A percentile compares a stretch with the other conserved stretches of the same genome.
phyloP scores from a whole-genome alignment of 169 alveolate species.

The Theileria orientalis region DNA sequence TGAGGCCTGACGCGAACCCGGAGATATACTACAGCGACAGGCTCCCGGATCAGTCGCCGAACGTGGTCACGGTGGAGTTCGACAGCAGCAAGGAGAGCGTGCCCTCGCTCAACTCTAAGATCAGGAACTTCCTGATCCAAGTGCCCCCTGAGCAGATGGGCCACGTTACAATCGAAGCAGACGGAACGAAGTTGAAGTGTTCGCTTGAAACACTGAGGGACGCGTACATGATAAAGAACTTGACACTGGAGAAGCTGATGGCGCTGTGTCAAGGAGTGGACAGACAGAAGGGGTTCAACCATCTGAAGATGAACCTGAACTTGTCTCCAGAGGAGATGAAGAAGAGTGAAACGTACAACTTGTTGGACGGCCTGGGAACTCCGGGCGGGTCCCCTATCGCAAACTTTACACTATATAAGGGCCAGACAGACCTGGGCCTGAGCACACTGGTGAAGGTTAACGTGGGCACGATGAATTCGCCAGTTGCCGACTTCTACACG shows the following conservation, averaged over 20 bases:
- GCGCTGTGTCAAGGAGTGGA: conserved; percentile 43
- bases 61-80: conserved; percentile 23
- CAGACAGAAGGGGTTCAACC: conserved; percentile 17
- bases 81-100: conserved; percentile 18
- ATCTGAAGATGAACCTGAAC: conserved; percentile 32
- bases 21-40: conserved; percentile 28
- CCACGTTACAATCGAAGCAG: conserved; percentile 46
- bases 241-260: conserved; percentile 49
- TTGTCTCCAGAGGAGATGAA: conserved; percentile 15
- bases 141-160: conserved; percentile 56
- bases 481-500: conserved; percentile 53
- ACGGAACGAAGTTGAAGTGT: conserved; percentile 58
- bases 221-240: conserved; percentile 53
- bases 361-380: conserved; percentile 9
- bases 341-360: background rate
- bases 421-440: conserved; percentile 54
- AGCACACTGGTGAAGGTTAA: conserved; percentile 47
- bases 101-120: conserved; percentile 30
- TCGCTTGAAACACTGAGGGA: conserved; percentile 49
- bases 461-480: conserved; percentile 60
- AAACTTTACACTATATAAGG: conserved; percentile 58
- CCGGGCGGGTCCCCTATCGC: conserved; percentile 41
- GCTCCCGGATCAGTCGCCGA: conserved; percentile 26
- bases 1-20: conserved; percentile 23
- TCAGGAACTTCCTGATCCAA: conserved; percentile 56